Evolutionary conservation across 1,139 yeast species (phyloP).

Genomic region (Suhomyces bolitotheri): DNA sequence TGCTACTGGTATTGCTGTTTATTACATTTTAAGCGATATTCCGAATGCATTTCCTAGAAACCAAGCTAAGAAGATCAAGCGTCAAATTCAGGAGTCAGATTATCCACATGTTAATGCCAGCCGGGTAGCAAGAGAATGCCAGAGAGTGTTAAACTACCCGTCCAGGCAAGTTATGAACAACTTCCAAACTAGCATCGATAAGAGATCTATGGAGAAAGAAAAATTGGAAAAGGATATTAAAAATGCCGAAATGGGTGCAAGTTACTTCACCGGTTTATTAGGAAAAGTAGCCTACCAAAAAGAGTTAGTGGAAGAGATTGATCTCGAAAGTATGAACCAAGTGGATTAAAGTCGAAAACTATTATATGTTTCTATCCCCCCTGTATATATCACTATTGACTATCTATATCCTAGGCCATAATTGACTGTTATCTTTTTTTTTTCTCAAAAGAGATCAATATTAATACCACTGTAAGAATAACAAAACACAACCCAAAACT

Average conservation of each 20-base stretch:
- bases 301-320: constrained; percentile 47
- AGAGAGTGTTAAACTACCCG: constrained; percentile 79
- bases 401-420: background rate
- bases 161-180: constrained; percentile 78
- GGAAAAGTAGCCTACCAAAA: constrained; percentile 51
- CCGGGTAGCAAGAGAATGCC: constrained; percentile 78
- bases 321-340: constrained; percentile 51
- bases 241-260: constrained; percentile 58
- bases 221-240: constrained; percentile 54
- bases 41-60: constrained; percentile 89
- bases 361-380: background rate
- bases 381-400: constrained; percentile 5
- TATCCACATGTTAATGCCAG: constrained; percentile 77
- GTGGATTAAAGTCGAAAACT: constrained; percentile 37
- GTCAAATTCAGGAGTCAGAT: constrained; percentile 63
- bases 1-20: constrained; percentile 58
- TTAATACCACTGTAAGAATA: constrained; percentile 23
- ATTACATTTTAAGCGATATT: constrained; percentile 73
- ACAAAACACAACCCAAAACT: constrained; percentile 30
- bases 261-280: constrained; percentile 59
- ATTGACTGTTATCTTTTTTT: constrained; percentile 10
- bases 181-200: constrained; percentile 71
- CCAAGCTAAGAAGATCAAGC: constrained; percentile 68
- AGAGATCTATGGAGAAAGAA: constrained; percentile 59
- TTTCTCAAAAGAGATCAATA: constrained; percentile 30